Percentiles rank a stretch among this genome's conserved stretches.
Evolutionary conservation across 2,329 filamentous ascomycete species (phyloP).

Genomic region (Tolypocladium paradoxum): DNA sequence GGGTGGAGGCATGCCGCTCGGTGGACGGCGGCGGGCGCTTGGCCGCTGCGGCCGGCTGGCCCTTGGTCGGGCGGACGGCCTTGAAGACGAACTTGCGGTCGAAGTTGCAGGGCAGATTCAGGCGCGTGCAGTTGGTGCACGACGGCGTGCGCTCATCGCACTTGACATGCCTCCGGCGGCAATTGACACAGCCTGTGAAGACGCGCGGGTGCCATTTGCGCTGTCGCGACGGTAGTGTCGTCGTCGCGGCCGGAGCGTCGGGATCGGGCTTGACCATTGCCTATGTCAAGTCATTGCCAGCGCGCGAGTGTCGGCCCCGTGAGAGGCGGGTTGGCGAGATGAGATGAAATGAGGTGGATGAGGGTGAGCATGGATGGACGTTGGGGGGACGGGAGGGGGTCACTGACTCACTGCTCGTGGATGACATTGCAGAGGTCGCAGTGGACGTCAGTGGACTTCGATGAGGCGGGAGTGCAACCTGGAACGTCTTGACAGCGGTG

Average conservation of each 20-base stretch:
- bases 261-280: slow-evolving; percentile 6
- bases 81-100: slow-evolving; percentile 9
- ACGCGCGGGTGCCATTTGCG: slow-evolving; percentile 26
- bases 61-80: slow-evolving; percentile 1
- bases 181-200: slow-evolving; percentile 28
- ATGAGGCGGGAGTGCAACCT: not conserved
- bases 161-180: slow-evolving; percentile 24
- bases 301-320: not conserved
- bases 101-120: slow-evolving; percentile 9
- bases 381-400: not conserved
- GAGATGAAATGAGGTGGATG: not conserved
- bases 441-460: not conserved
- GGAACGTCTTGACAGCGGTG: not conserved
- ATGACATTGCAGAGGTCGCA: not conserved
- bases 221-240: slow-evolving; percentile 4
- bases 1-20: not conserved
- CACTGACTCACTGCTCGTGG: too few relatives aligned
- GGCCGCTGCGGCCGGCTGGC: slow-evolving; percentile 1
- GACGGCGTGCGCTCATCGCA: slow-evolving; percentile 16
- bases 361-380: not conserved
- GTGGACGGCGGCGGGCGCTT: not conserved
- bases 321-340: not conserved
- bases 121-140: slow-evolving; percentile 25
- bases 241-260: slow-evolving; percentile 1
- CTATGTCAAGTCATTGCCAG: slow-evolving; percentile 1